Evolutionary conservation across 2,329 filamentous ascomycete genomes (phyloP).

Genomic region (Biscogniauxia sp.): DNA sequence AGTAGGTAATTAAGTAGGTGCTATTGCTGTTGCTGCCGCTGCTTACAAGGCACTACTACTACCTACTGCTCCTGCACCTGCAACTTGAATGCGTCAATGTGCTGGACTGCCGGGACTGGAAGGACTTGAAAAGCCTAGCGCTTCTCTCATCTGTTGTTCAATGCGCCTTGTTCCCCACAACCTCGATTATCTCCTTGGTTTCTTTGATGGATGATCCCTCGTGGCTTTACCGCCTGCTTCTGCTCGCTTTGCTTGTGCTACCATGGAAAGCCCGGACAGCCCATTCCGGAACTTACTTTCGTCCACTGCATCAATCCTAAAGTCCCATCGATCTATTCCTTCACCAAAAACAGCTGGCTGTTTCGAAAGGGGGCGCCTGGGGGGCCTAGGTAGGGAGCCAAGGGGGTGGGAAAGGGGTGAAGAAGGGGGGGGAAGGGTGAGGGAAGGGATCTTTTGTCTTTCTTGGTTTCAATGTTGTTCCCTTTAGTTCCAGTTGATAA

Average conservation of each 20-base stretch:
- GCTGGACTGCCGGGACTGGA: not conserved
- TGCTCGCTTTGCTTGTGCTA: not conserved
- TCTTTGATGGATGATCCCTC: not conserved
- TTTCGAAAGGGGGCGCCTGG: not conserved
- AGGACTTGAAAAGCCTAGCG: not conserved
- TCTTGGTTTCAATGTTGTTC: not conserved
- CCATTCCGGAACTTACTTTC: not conserved
- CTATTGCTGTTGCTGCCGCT: too few relatives aligned
- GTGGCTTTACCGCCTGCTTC: not conserved
- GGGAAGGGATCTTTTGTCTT: not conserved
- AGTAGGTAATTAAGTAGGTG: too few relatives aligned
- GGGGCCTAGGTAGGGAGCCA: too few relatives aligned
- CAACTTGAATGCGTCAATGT: not conserved
- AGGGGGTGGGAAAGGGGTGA: too few relatives aligned
- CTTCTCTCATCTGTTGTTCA: not conserved
- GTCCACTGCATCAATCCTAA: not conserved
- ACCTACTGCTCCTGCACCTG: too few relatives aligned
- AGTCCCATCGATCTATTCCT: not conserved
- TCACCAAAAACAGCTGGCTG: not conserved
- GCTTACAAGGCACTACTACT: too few relatives aligned
- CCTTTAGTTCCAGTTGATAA: not conserved
- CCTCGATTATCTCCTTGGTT: not conserved
- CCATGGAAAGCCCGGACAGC: not conserved
- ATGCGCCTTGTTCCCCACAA: not conserved
- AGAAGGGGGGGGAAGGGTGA: too few relatives aligned